Conservation (phyloP, 1,139 yeast species). For the Suhomyces bokatorum region DNA sequence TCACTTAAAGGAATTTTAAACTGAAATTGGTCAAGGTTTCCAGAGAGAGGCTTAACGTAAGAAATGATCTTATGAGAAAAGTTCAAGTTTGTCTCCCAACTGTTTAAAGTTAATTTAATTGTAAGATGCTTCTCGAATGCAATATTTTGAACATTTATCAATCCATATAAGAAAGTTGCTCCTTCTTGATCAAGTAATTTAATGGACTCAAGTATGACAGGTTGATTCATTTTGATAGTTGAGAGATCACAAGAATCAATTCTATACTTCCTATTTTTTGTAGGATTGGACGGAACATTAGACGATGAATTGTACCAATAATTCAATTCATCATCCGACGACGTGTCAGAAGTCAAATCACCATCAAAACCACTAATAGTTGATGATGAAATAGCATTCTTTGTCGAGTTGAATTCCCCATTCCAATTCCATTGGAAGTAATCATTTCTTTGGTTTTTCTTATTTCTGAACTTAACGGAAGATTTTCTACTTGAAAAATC, state of each 20-base stretch:
- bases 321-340: constrained; percentile 22
- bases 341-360: constrained; percentile 18
- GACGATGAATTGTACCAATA: constrained; percentile 10
- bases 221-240: constrained; percentile 4
- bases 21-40: constrained; percentile 39
- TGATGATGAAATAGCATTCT: background rate
- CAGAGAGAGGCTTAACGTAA: constrained; percentile 28
- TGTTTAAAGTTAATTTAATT: constrained; percentile 39
- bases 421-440: constrained; percentile 21
- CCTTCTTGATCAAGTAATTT: constrained; percentile 10
- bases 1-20: constrained; percentile 36
- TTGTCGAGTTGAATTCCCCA: constrained; percentile 9
- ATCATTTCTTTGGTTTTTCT: constrained; percentile 6
- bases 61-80: constrained; percentile 24
- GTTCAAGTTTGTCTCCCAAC: constrained; percentile 37
- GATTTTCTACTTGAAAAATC: constrained; percentile 4
- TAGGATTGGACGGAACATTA: background rate
- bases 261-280: constrained; percentile 9
- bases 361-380: constrained; percentile 7
- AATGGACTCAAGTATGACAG: constrained; percentile 10
- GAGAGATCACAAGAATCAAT: constrained; percentile 16
- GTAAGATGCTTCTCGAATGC: constrained; percentile 40
- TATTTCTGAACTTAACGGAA: constrained; percentile 1
- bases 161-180: constrained; percentile 23
- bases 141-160: constrained; percentile 38